Evolutionary conservation across 306 rosid species (phyloP).

Genomic region (Dicorynia guianensis): DNA sequence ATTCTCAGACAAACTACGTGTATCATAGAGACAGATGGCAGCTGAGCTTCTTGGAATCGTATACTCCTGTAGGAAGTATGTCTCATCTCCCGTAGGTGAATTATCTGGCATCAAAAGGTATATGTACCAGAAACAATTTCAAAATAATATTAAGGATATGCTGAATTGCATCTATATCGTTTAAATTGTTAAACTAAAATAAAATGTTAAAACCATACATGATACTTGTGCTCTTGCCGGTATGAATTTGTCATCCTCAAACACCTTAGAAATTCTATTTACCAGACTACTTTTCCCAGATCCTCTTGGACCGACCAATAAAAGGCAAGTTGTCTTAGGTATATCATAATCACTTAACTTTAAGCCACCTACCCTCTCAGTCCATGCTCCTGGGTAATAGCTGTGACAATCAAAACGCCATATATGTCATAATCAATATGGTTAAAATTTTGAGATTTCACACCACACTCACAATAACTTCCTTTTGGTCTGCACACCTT

Average conservation of each 20-base stretch:
- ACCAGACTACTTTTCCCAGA: conserved; percentile 93
- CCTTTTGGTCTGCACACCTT: neutral
- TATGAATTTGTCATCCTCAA: conserved; percentile 69
- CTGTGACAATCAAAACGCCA: conserved; percentile 52
- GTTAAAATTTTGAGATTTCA: conserved; percentile 26
- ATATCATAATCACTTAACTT: conserved; percentile 68
- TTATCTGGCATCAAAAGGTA: conserved; percentile 57
- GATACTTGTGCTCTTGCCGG: conserved; percentile 88
- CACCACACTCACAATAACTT: conserved; percentile 25
- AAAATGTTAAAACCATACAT: conserved; percentile 52
- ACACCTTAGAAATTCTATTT: conserved; percentile 74
- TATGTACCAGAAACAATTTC: neutral
- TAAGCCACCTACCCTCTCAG: conserved; percentile 56
- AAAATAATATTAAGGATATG: conserved; percentile 26
- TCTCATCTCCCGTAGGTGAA: conserved; percentile 73
- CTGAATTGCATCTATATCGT: conserved; percentile 16
- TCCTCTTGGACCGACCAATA: conserved; percentile 83
- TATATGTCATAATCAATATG: conserved; percentile 34
- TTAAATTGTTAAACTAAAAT: conserved; percentile 18
- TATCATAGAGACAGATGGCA: conserved; percentile 81
- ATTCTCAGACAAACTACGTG: conserved; percentile 70
- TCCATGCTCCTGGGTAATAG: conserved; percentile 83
- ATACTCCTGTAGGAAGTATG: conserved; percentile 82
- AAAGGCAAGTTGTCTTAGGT: conserved; percentile 71
- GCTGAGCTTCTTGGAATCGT: conserved; percentile 76